Conservation (phyloP, 345 rosid species). For the Citrus glauca region DNA sequence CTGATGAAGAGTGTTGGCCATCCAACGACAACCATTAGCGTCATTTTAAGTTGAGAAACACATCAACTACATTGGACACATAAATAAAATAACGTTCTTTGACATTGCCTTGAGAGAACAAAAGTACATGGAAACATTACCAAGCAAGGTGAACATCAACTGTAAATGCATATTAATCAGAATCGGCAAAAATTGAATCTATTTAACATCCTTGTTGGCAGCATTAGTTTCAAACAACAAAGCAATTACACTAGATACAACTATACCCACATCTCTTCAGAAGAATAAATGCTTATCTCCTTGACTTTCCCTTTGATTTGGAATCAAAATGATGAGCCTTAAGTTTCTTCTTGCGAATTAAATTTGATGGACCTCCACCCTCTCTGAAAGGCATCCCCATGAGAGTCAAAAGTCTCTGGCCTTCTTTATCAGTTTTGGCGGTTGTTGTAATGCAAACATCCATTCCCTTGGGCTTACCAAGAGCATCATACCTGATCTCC, state of each 20-base stretch:
- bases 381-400: slow-evolving; percentile 98
- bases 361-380: slow-evolving; percentile 26
- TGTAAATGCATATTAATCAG: not conserved
- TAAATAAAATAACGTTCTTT: not conserved
- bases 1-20: not conserved
- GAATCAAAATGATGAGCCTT: slow-evolving; percentile 76
- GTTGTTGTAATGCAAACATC: slow-evolving; percentile 88
- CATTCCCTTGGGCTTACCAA: slow-evolving; percentile 83
- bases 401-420: slow-evolving; percentile 64
- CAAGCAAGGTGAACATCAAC: not conserved
- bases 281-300: slow-evolving; percentile 33
- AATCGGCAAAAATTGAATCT: not conserved
- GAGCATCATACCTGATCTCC: slow-evolving; percentile 62
- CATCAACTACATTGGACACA: not conserved
- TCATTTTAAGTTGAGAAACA: not conserved
- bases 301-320: slow-evolving; percentile 49
- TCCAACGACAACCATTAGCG: not conserved
- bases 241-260: not conserved
- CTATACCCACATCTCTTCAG: not conserved
- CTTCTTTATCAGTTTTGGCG: slow-evolving; percentile 80
- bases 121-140: not conserved
- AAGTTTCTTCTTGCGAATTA: slow-evolving; percentile 69
- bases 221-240: not conserved
- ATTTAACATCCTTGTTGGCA: not conserved
- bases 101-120: not conserved